Conservation (phyloP, 1,139 yeast species). For the Kurtzmaniella quercitrusa region DNA sequence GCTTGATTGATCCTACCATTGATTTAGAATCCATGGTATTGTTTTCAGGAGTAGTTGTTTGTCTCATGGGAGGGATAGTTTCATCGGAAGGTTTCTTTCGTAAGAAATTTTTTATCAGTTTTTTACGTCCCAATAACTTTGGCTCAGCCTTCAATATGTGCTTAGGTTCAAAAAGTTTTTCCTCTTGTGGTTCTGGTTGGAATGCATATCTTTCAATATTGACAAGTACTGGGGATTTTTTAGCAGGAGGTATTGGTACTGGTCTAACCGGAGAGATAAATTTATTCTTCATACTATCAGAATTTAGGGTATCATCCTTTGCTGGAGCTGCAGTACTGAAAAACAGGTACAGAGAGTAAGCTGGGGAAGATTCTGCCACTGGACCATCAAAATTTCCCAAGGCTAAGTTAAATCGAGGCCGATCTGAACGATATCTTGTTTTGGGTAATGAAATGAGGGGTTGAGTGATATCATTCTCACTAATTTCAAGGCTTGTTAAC, state of each 20-base stretch:
- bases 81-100: neutral
- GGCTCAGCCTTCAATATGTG: neutral
- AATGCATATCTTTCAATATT: slow-evolving; percentile 2
- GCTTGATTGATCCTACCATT: neutral
- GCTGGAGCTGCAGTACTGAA: slow-evolving; percentile 3
- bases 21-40: neutral
- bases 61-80: neutral
- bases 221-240: slow-evolving; percentile 4
- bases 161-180: neutral
- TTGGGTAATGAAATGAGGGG: neutral
- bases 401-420: neutral
- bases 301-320: neutral
- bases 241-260: slow-evolving; percentile 5
- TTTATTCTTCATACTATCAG: neutral
- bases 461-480: neutral
- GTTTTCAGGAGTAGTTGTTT: neutral
- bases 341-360: slow-evolving; percentile 1
- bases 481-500: slow-evolving; percentile 11
- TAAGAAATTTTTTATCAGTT: slow-evolving; percentile 1
- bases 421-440: neutral
- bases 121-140: neutral
- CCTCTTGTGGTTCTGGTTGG: neutral
- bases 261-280: slow-evolving; percentile 5
- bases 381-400: neutral
- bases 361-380: neutral